Conservation (phyloP, 345 rosid genomes). For the Eucalyptus microcorys region DNA sequence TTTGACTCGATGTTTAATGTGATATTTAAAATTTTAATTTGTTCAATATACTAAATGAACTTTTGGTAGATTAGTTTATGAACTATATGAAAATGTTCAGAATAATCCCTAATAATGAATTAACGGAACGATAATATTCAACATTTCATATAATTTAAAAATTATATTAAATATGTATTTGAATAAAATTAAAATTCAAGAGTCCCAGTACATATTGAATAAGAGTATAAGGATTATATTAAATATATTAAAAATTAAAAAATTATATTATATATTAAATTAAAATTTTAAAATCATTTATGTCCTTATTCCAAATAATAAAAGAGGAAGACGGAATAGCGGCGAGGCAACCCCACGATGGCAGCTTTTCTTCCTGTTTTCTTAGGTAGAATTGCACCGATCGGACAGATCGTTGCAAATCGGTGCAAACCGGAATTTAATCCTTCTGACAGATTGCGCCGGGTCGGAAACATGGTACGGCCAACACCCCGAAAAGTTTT, state of each 20-base stretch:
- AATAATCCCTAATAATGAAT: too few species aligned
- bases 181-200: too few species aligned
- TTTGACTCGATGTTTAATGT: background rate
- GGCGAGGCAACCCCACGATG: background rate
- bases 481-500: background rate
- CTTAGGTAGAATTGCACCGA: background rate
- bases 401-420: background rate
- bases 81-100: accelerated
- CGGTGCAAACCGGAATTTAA: background rate
- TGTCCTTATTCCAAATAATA: accelerated
- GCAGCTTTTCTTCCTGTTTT: background rate
- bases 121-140: accelerated
- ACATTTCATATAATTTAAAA: background rate
- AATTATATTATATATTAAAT: accelerated
- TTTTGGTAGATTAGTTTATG: too few species aligned
- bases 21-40: background rate
- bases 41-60: accelerated
- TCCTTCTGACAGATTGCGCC: background rate
- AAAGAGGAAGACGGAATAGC: background rate
- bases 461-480: background rate
- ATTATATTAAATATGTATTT: background rate
- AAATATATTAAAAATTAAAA: too few species aligned
- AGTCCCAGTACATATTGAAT: accelerated
- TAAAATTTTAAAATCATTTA: too few species aligned
- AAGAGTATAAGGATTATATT: too few species aligned